phyloP scores from a whole-genome alignment of 176 grass and related monocot genomes.

The Oryza glaberrima region DNA sequence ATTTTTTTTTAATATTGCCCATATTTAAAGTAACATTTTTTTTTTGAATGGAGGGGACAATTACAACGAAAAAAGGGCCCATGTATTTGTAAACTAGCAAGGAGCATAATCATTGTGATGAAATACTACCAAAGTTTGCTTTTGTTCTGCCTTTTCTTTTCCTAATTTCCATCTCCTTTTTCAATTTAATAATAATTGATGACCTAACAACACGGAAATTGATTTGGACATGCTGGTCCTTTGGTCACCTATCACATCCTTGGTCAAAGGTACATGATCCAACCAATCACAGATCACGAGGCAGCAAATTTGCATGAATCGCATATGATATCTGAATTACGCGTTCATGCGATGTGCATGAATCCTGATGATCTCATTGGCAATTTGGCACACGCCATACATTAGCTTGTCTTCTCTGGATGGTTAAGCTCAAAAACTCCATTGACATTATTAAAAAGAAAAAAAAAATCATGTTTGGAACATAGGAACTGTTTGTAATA shows the following conservation, averaged over 20 bases:
- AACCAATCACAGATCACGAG: conserved; percentile 18
- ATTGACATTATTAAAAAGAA: no score
- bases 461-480: no score
- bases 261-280: conserved; percentile 22
- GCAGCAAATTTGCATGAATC: neutral
- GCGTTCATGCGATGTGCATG: neutral
- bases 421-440: neutral
- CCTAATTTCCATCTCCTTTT: neutral
- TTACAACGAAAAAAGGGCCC: neutral
- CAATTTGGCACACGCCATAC: no score
- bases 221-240: conserved; percentile 33
- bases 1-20: neutral
- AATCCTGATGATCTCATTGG: neutral
- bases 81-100: neutral
- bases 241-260: conserved; percentile 9
- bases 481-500: no score
- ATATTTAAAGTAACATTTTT: neutral
- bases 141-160: neutral
- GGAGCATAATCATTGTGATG: neutral
- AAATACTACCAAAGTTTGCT: neutral
- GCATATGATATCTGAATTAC: neutral
- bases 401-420: no score
- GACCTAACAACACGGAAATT: conserved; percentile 9
- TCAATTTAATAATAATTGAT: neutral
- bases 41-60: neutral